Base-by-base conservation (phyloP, 805 yeast species). In the Pachysolen tannophilus region DNA sequence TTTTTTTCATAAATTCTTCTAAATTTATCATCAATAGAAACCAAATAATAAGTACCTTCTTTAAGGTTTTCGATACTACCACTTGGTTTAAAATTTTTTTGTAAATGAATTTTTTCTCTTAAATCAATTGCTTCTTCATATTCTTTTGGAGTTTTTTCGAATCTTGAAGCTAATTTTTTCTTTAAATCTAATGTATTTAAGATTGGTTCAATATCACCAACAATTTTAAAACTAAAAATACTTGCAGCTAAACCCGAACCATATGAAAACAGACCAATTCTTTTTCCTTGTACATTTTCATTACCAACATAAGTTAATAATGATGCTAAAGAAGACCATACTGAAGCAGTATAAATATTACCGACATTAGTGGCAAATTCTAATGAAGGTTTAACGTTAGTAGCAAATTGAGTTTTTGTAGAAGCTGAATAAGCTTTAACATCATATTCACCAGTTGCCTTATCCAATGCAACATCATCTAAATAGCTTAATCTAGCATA, bases 171-270 rank as follows among this genome's bases (percentile, higher is more conserved):
- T 44, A 92, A 72, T 58, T 75, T 76, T 52, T 69, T 53, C 53
- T 79, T 77, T 45, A 92, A 65, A 60, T 82, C 72, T 52, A 90
- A 73, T 38, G 65, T 69, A 45, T 72, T 58, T 43, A 72, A 72
- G 45, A 88, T 81, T 42, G 69, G 48, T 20, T 82, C 63, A 42
- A 88, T 67, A 61, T 92, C 97, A 7, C 13, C 13, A 44, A 69
- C 73, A 43, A 92, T 84, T 43, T 65, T 73, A 45, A 79, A 76
- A 29, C 95, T 81, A 65, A 75, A 83, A 61, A 92, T 67, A 26
- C 95, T 76, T 13, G 97, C 72, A 30, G 99, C 99, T 43, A 92
- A 75, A 54, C 99, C 99, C 11, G 97, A 90, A 48, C 99, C 99
- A 61, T 92, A 92, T 15, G 98, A 92, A 69, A 88, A 92, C 50